Base-by-base conservation (phyloP, 306 rosid species). In the Argentina anserina region DNA sequence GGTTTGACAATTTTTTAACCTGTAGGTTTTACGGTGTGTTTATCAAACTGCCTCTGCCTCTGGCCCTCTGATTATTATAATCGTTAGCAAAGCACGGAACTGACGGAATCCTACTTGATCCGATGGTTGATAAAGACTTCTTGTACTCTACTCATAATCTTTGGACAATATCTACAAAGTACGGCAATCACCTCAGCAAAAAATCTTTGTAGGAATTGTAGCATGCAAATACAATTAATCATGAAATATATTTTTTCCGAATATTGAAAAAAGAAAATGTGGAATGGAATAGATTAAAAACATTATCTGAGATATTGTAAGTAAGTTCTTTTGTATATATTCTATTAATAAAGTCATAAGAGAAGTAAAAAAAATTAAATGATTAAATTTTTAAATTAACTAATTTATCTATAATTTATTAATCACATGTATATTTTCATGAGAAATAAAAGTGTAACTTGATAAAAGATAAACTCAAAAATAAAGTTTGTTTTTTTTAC, bases 11-110 rank as follows among this genome's bases (percentile, higher is more conserved):
- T 21, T 62, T 33, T 20, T 62, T n/a, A 23, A 53, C 62, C 17
- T 7, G 2, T 8, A n/a, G 18, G 28, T 69, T 37, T 42, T 72
- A 34, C 33, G 11, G 58, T 20, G 23, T 45, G 36, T 46, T 29
- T 67, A 36, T n/a, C 7, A 6, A 34, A 8, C 40, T 67, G 60
- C 8, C 29, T 45, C 37, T 42, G 40, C 25, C 18, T 46, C 26
- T 67, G 59, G 21, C 15, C 60, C 36, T 31, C 23, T 1, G 59
- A 25, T 43, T 47, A 12, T 12, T 58, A 25, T 26, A 46, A 61
- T 73, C 20, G 13, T 12, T 2, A 41, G 58, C 12, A 46, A 75
- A 75, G 56, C 74, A 56, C 18, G 74, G 47, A n/a, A n/a, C n/a
- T n/a, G n/a, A n/a, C n/a, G n/a, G n/a, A 25, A 65, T 47, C 15